phyloP scores from a whole-genome alignment of 345 rosid species.

The Stellera chamaejasme region DNA sequence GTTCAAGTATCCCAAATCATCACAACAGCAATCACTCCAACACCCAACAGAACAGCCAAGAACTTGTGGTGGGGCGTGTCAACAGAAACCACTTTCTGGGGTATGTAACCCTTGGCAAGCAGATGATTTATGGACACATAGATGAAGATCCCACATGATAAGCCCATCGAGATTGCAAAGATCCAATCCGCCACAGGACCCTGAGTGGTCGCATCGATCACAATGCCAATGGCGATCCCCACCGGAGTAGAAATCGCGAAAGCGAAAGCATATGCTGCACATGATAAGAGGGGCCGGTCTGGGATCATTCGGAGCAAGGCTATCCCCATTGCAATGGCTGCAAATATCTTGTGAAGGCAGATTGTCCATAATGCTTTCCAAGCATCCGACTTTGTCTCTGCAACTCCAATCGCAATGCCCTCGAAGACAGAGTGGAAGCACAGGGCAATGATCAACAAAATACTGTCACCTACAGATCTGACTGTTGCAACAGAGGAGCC shows the following conservation, averaged over 20 bases:
- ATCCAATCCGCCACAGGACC: slow-evolving; percentile 74
- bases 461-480: slow-evolving; percentile 59
- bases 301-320: slow-evolving; percentile 75
- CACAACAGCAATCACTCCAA: slow-evolving; percentile 55
- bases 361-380: slow-evolving; percentile 83
- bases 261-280: slow-evolving; percentile 53
- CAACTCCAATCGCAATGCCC: slow-evolving; percentile 77
- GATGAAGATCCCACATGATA: slow-evolving; percentile 74
- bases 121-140: slow-evolving; percentile 73
- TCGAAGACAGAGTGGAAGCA: slow-evolving; percentile 90
- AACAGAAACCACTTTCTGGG: slow-evolving; percentile 19
- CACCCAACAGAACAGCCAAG: slow-evolving; percentile 50
- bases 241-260: slow-evolving; percentile 76
- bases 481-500: slow-evolving; percentile 11
- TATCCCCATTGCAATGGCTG: slow-evolving; percentile 85
- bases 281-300: slow-evolving; percentile 47
- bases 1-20: slow-evolving; percentile 68
- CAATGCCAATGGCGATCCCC: slow-evolving; percentile 66
- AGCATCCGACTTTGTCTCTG: slow-evolving; percentile 50
- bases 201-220: slow-evolving; percentile 63
- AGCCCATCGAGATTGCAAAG: slow-evolving; percentile 63
- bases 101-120: slow-evolving; percentile 47
- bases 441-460: slow-evolving; percentile 60
- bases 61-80: slow-evolving; percentile 41
- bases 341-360: slow-evolving; percentile 59